Base-by-base conservation (phyloP, 2,329 filamentous ascomycete genomes). In the Magnaporthiopsis poae region DNA sequence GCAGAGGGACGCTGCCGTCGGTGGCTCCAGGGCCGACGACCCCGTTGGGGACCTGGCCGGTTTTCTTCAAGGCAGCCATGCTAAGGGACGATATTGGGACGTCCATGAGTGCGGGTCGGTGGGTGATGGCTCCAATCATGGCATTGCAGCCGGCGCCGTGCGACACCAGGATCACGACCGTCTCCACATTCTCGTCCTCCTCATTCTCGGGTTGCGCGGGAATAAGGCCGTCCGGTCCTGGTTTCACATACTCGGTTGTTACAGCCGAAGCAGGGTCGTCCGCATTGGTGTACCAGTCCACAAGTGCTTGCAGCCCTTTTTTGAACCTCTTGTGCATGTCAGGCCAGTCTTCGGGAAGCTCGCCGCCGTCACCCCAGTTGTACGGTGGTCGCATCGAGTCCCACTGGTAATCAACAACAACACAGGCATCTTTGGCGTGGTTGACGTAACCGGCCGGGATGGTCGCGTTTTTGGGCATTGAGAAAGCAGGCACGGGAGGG, bases 111-210 rank as follows among this genome's bases (percentile, higher is more conserved):
- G 96, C 92, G 0, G 95, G 94, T 73, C 96, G 90, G 68, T 94
- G 90, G 0, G 93, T 96, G 70, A 99, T 85, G 33, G 92, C 92
- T 15, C 94, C 92, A 69, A 99, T 93, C 61, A 99, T 79, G 2
- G 95, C 95, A 78, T 99, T 99, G 78, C 94, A 96, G 59, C 95
- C 95, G 18, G 95, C 95, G 31, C 94, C 94, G 74, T 99, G 95
- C 0, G 95, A 96, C 29, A 99, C 90, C 9, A 99, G 79, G 60
- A 99, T 83, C 21, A 99, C 80, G 1, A 98, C 88, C 1, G 92
- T 85, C 71, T 96, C 90, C 0, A 86, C 82, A 46, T 90, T 86
- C 0, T 86, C 83, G 2, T 84, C 81, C 0, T 83, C 79, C 15
- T 80, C 75, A 0, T 78, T 75, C 3, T 73, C 68, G 46, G 46